phyloP scores from a whole-genome alignment of 495 filamentous ascomycete genomes.

The Aspergillus steynii region DNA sequence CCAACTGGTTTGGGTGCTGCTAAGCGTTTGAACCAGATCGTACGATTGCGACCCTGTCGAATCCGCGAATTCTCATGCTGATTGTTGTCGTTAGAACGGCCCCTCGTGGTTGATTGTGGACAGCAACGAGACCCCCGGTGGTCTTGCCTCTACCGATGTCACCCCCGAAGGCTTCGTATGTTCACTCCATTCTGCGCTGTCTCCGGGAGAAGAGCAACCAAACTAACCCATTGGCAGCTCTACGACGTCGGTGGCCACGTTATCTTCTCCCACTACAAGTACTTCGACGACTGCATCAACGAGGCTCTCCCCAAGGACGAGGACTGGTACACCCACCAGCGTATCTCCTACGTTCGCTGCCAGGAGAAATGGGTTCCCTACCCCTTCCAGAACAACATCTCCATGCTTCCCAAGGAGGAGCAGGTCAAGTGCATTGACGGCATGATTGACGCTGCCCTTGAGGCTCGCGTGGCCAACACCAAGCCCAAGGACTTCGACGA shows the following conservation, averaged over 20 bases:
- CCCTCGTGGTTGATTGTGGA: conserved; percentile 97
- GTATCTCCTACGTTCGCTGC: conserved; percentile 98
- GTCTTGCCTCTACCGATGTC: conserved; percentile 94
- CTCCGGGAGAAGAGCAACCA: background rate
- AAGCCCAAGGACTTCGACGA: conserved; percentile 98
- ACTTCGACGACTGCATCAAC: conserved; percentile 98
- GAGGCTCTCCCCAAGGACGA: conserved; percentile 90
- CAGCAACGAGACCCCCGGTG: conserved; percentile 88
- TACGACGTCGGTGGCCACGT: conserved; percentile 99
- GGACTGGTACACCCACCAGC: conserved; percentile 98
- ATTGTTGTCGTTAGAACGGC: conserved; percentile 59
- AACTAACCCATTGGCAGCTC: conserved; percentile 57
- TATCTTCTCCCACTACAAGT: conserved; percentile 99
- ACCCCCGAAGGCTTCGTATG: conserved; percentile 97
- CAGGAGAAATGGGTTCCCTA: conserved; percentile 96
- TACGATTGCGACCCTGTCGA: conserved; percentile 46
- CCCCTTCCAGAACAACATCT: conserved; percentile 99
- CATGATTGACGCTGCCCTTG: conserved; percentile 93
- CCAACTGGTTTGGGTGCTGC: conserved; percentile 96
- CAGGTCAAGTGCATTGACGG: conserved; percentile 94
- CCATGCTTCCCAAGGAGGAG: conserved; percentile 96
- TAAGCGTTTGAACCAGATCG: conserved; percentile 95
- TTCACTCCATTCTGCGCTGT: conserved; percentile 27
- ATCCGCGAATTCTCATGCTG: conserved; percentile 20
- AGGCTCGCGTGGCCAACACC: conserved; percentile 77